Evolutionary conservation across 306 rosid genomes (phyloP).

Genomic region (Prosopis cineraria): DNA sequence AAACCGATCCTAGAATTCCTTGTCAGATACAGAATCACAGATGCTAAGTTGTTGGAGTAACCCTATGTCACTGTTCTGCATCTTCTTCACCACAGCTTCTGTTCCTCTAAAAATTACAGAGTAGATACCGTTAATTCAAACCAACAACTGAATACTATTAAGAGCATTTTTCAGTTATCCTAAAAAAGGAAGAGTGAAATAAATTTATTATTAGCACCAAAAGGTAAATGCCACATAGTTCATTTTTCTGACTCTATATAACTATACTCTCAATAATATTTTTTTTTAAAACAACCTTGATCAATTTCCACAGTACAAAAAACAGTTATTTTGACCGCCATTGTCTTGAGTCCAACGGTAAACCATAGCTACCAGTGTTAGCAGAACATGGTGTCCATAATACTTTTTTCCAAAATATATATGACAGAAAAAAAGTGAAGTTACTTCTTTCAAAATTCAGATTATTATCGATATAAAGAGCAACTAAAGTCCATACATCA

Average conservation of each 20-base stretch:
- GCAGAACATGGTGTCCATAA: background rate
- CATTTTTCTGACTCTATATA: background rate
- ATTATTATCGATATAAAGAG: background rate
- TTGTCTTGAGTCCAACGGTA: background rate
- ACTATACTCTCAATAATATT: background rate
- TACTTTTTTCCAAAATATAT: background rate
- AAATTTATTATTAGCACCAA: background rate
- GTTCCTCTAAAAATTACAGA: background rate
- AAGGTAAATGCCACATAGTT: background rate
- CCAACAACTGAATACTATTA: background rate
- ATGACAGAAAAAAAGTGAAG: background rate
- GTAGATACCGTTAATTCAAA: background rate
- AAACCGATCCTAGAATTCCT: slow-evolving; percentile 70
- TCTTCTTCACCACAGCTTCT: slow-evolving; percentile 1
- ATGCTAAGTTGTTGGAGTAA: slow-evolving; percentile 72
- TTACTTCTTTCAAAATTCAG: background rate
- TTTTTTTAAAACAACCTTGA: background rate
- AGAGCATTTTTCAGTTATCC: background rate
- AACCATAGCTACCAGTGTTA: background rate
- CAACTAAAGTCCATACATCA: too few species aligned
- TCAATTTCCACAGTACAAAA: background rate
- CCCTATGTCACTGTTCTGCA: slow-evolving; percentile 36
- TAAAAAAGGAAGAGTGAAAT: background rate
- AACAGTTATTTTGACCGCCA: background rate
- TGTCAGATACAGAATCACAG: slow-evolving; percentile 70